Conservation (phyloP, 768 basidiomycete species). For the button mushroom (Agaricus bisporus) region DNA sequence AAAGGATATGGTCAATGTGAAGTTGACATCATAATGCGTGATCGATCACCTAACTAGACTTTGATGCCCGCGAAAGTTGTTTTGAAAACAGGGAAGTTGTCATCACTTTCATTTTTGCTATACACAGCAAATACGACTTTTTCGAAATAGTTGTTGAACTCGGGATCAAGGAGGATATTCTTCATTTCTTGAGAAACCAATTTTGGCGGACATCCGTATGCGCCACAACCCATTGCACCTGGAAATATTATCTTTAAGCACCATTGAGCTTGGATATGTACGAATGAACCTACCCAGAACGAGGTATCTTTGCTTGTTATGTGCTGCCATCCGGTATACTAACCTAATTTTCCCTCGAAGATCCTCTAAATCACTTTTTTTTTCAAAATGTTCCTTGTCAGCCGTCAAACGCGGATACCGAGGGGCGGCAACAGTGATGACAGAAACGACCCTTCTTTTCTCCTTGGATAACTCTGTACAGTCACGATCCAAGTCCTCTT, state of each 20-base stretch:
- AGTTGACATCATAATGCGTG: too few relatives aligned
- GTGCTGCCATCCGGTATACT: constrained; percentile 37
- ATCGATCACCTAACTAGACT: not conserved
- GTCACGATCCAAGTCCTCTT: constrained; percentile 36
- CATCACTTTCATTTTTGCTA: constrained; percentile 19
- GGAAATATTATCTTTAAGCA: not conserved
- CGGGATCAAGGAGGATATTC: constrained; percentile 29
- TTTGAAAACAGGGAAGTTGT: constrained; percentile 34
- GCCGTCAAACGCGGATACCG: constrained; percentile 23
- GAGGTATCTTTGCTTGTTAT: constrained; percentile 27
- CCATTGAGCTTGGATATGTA: not conserved
- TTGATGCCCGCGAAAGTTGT: constrained; percentile 19
- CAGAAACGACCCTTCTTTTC: constrained; percentile 33
- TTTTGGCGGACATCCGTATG: constrained; percentile 33
- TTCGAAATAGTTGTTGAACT: constrained; percentile 38
- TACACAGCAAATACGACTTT: constrained; percentile 38
- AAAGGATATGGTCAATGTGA: too few relatives aligned
- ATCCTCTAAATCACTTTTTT: constrained; percentile 24
- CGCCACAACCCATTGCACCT: constrained; percentile 43
- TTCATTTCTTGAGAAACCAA: constrained; percentile 38
- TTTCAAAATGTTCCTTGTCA: constrained; percentile 17
- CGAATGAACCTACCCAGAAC: constrained; percentile 27
- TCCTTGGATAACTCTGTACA: constrained; percentile 27
- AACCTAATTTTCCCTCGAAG: constrained; percentile 37
- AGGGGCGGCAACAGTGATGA: constrained; percentile 42